These are phyloP conservation scores for Penicillium aurantiogriseum DNA, from an alignment of 2,329 filamentous ascomycete genomes.

Conservation along the genomic window DNA sequence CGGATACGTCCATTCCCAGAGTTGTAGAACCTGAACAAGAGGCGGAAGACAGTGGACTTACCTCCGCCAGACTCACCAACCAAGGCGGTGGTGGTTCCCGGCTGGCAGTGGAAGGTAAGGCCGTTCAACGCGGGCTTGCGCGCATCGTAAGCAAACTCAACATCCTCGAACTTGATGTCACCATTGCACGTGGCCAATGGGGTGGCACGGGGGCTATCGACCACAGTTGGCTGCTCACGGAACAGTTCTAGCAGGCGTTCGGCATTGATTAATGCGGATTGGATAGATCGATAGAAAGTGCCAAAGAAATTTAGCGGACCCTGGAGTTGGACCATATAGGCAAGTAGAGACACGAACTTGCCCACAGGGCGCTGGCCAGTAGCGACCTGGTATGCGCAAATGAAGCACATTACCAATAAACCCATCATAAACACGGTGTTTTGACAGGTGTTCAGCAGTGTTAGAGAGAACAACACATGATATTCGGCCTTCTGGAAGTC, in stretches of 20 bases:
- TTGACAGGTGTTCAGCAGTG: slow-evolving; percentile 77
- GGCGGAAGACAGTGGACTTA: slow-evolving; percentile 93
- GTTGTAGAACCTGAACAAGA: slow-evolving; percentile 97
- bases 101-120: slow-evolving; percentile 78
- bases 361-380: slow-evolving; percentile 64
- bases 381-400: slow-evolving; percentile 75
- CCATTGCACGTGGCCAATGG: slow-evolving; percentile 69
- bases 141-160: slow-evolving; percentile 85
- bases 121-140: slow-evolving; percentile 82
- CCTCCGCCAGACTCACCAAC: slow-evolving; percentile 96
- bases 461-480: slow-evolving; percentile 72
- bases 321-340: slow-evolving; percentile 77
- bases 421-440: slow-evolving; percentile 77
- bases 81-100: slow-evolving; percentile 91
- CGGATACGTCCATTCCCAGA: slow-evolving; percentile 74
- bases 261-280: slow-evolving; percentile 95
- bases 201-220: slow-evolving; percentile 68
- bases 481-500: slow-evolving; percentile 73
- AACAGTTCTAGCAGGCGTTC: slow-evolving; percentile 94
- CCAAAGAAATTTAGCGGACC: slow-evolving; percentile 84
- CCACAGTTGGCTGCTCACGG: slow-evolving; percentile 89
- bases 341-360: slow-evolving; percentile 70
- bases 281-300: slow-evolving; percentile 92
- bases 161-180: slow-evolving; percentile 81
- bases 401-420: slow-evolving; percentile 67